Conservation (phyloP, 805 yeast species). For the Candida fluviatilis region DNA sequence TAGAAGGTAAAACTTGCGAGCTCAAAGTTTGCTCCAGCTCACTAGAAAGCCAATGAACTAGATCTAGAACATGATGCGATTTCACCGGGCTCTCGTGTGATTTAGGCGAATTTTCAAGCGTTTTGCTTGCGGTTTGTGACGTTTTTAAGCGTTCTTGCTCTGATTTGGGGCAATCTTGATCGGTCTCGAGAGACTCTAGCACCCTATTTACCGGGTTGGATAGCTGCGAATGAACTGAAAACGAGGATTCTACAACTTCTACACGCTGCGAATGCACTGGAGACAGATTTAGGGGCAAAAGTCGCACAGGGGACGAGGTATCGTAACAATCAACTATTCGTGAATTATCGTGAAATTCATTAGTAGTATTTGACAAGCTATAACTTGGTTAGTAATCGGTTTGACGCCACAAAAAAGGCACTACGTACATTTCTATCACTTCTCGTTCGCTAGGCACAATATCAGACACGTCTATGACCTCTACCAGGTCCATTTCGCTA, state of each 20-base stretch:
- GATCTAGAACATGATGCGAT: constrained; percentile 10
- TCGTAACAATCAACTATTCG: not conserved
- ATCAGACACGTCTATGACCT: constrained; percentile 12
- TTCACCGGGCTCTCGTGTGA: not conserved
- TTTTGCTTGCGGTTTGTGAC: not conserved
- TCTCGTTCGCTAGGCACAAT: constrained; percentile 7
- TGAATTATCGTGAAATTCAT: not conserved
- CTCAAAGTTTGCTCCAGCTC: constrained; percentile 8
- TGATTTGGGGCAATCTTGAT: too few relatives aligned
- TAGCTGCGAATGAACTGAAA: constrained; percentile 10
- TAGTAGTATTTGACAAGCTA: constrained; percentile 1
- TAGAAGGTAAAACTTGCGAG: not conserved
- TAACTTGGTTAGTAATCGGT: constrained; percentile 1
- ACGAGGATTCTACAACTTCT: constrained; percentile 16
- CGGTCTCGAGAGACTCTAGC: too few relatives aligned
- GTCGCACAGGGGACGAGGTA: not conserved
- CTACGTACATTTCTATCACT: constrained; percentile 20
- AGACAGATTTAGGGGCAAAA: not conserved
- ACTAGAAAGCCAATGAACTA: constrained; percentile 21
- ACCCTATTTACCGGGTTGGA: not conserved
- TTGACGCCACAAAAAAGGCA: not conserved
- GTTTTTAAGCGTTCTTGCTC: too few relatives aligned
- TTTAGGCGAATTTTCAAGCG: not conserved
- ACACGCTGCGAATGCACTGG: constrained; percentile 5
- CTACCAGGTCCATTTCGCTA: constrained; percentile 9